Evolutionary conservation across 208 protist genomes (phyloP).

Genomic region (Tritrichomonas foetus): DNA sequence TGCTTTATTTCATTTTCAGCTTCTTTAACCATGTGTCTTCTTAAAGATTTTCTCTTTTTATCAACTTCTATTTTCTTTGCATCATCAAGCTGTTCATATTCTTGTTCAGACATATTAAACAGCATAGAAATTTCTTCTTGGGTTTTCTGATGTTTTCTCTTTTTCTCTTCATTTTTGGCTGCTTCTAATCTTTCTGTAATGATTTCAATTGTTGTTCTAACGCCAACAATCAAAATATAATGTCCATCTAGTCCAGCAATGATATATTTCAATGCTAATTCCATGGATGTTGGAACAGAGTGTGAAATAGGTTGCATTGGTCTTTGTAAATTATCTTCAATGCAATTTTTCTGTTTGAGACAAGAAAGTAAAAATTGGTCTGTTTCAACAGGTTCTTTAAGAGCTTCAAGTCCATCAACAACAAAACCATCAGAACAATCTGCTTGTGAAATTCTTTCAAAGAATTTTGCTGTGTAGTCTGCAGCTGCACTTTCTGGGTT

Average conservation of each 20-base stretch:
- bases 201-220: neutral
- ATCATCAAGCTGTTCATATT: neutral
- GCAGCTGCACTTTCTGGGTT: neutral
- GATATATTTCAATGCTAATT: neutral
- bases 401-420: neutral
- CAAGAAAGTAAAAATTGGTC: neutral
- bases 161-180: neutral
- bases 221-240: neutral
- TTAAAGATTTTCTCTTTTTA: neutral
- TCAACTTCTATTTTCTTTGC: neutral
- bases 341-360: neutral
- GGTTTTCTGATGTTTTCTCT: neutral
- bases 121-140: neutral
- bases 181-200: neutral
- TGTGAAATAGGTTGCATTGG: neutral
- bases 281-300: neutral
- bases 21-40: neutral
- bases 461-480: neutral
- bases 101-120: neutral
- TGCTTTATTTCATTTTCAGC: neutral
- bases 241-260: neutral
- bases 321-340: neutral
- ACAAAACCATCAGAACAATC: neutral
- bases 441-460: neutral
- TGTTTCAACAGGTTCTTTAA: neutral